Conservation (phyloP, 2,329 filamentous ascomycete genomes). For the Microcyclosporella mali region DNA sequence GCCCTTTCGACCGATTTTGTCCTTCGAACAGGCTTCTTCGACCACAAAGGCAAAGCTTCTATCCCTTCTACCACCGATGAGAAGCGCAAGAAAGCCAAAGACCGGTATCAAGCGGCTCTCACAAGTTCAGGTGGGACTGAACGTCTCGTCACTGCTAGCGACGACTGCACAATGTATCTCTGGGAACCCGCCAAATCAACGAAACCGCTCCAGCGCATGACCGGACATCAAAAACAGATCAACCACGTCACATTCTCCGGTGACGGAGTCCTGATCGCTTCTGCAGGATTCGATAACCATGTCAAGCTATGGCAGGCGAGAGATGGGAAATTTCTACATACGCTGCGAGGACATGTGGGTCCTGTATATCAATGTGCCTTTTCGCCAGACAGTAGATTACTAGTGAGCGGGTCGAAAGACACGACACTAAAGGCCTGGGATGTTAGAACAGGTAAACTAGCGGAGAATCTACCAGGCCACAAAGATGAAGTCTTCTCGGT, state of each 20-base stretch:
- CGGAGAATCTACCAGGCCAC: slow-evolving; percentile 79
- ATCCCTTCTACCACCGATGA: slow-evolving; percentile 63
- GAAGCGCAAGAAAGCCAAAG: slow-evolving; percentile 67
- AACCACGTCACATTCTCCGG: slow-evolving; percentile 94
- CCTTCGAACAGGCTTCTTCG: slow-evolving; percentile 76
- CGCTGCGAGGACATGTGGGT: slow-evolving; percentile 80
- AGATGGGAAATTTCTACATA: slow-evolving; percentile 73
- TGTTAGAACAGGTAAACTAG: slow-evolving; percentile 74
- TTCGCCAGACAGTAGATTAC: slow-evolving; percentile 80
- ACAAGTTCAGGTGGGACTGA: slow-evolving; percentile 59
- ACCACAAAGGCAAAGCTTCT: slow-evolving; percentile 63
- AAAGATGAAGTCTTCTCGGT: slow-evolving; percentile 90
- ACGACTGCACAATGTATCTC: slow-evolving; percentile 94
- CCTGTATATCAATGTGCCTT: slow-evolving; percentile 91
- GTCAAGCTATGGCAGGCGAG: slow-evolving; percentile 84
- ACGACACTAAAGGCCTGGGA: slow-evolving; percentile 95
- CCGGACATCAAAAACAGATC: slow-evolving; percentile 95
- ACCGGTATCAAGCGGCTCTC: slow-evolving; percentile 80
- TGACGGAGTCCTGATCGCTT: slow-evolving; percentile 80
- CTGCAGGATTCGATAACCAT: slow-evolving; percentile 86
- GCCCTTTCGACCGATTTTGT: slow-evolving; percentile 90
- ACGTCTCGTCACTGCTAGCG: slow-evolving; percentile 79
- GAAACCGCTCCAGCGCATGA: slow-evolving; percentile 79
- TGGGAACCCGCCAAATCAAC: slow-evolving; percentile 76
- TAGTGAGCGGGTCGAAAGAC: slow-evolving; percentile 85